Percentiles rank a stretch among this genome's conserved stretches.
These are phyloP conservation scores for Podospora fimiseda DNA, from an alignment of 495 filamentous ascomycete species.

Conservation along the genomic window DNA sequence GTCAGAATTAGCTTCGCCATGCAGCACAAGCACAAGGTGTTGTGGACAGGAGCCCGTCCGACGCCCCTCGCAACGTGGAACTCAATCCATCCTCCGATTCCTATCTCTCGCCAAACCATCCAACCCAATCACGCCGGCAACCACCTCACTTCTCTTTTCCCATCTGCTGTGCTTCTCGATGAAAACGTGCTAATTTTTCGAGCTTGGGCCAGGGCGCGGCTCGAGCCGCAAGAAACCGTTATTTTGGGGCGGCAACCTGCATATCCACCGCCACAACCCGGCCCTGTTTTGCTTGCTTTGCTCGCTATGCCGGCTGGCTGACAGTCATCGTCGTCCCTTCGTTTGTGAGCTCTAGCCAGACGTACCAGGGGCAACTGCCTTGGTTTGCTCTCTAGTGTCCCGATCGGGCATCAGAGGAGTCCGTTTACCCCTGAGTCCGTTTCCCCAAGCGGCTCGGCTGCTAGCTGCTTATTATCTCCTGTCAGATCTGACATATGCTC, in stretches of 20 bases:
- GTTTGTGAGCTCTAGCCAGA: constrained; percentile 11
- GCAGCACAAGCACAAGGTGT: constrained; percentile 20
- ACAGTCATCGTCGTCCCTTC: constrained; percentile 4
- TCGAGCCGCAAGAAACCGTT: constrained; percentile 25
- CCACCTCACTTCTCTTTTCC: neutral
- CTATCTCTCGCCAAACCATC: neutral
- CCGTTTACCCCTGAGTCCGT: neutral
- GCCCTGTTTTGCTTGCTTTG: constrained; percentile 1
- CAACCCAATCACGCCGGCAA: neutral
- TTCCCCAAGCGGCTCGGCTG: neutral
- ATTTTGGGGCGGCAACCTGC: constrained; percentile 23
- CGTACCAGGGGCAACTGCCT: constrained; percentile 5
- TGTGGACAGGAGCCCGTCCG: constrained; percentile 12
- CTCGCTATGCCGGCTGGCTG: neutral
- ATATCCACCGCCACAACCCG: constrained; percentile 23
- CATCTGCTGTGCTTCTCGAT: constrained; percentile 7
- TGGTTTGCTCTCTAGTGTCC: constrained; percentile 10
- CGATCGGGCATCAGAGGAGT: constrained; percentile 9
- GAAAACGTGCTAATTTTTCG: constrained; percentile 12
- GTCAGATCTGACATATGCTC: constrained; percentile 19
- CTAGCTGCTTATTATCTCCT: constrained; percentile 7
- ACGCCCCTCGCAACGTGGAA: constrained; percentile 14
- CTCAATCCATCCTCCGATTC: constrained; percentile 3
- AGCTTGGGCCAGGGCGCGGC: constrained; percentile 17
- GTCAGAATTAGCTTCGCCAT: constrained; percentile 18